Percentiles rank a stretch among this genome's conserved stretches.
Conservation (phyloP, 148 eudicot genomes). For the Dianthus caryophyllus region DNA sequence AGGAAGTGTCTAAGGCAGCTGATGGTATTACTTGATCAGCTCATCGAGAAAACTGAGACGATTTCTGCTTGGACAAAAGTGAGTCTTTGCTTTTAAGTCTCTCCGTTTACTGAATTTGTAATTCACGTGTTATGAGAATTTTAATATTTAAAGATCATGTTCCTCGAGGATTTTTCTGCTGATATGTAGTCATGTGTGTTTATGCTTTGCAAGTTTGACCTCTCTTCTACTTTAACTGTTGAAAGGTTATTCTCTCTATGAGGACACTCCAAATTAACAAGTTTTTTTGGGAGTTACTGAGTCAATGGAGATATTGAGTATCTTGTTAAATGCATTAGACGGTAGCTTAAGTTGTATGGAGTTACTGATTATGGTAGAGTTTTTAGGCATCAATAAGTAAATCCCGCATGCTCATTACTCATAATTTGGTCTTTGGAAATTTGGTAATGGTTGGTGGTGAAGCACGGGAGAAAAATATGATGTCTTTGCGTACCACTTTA, state of each 20-base stretch:
- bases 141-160: not conserved
- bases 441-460: not conserved
- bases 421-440: too few relatives aligned
- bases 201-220: too few relatives aligned
- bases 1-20: slow-evolving; percentile 60
- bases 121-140: not conserved
- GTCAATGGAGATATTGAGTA: too few relatives aligned
- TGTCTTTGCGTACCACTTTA: too few relatives aligned
- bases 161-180: not conserved
- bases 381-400: too few relatives aligned
- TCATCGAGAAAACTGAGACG: slow-evolving; percentile 61
- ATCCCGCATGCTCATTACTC: too few relatives aligned
- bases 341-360: not conserved
- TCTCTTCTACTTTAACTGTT: too few relatives aligned
- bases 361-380: not conserved
- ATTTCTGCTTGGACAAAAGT: slow-evolving; percentile 68
- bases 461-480: not conserved
- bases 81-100: slow-evolving; percentile 14
- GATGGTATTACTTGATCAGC: slow-evolving; percentile 61
- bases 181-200: too few relatives aligned
- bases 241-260: too few relatives aligned
- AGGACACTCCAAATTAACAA: too few relatives aligned
- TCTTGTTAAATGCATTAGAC: not conserved
- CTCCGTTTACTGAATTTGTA: slow-evolving; percentile 1
- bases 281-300: too few relatives aligned